Base-by-base conservation (phyloP, 257 asterid species). In the Sherardia arvensis region DNA sequence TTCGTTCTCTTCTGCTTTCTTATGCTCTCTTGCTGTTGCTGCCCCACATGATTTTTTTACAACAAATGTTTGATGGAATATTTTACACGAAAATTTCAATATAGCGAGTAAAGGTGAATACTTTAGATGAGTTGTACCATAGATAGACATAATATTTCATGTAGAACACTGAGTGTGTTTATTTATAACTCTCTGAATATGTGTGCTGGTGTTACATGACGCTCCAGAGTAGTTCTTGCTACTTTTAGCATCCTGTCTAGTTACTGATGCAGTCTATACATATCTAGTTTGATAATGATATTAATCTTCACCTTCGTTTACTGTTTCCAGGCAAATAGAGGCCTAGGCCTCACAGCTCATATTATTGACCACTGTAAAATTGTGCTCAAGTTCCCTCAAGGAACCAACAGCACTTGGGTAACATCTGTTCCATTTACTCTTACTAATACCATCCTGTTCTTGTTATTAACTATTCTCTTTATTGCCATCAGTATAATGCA, bases 361-460 rank as follows among this genome's bases (percentile, higher is more conserved):
- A 84, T 87, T 43, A 69, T 93, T 66, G 99, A 93, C 69, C 97
- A 90, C 66, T 90, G 99, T 74, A 93, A 90, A 73, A 65, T 93
- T 67, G 73, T 87, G 62, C 95, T 93, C 78, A 87, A 93, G 84
- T 93, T 93, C 71, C 97, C 99, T 17, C 48, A 77, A 76, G 97
- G 95, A 74, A 93, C 99, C 63, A 90, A 93, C 69, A 93, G 97
- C 78, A 90, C 97, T 59, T 93, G 97, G 99, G 99, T 59, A 29
- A 17, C 23, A 12, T 12, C 21, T 47, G 11, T 34, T 25, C 1
- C 9, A 33, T 33, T 66, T 59, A 21, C 61, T 12, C 30, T 25
- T 23, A 43, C 20, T 4, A 3, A 15, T 15, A 43, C 21, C 8
- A 43, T 15, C 51, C 57, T 47, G 3, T 4, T 55, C 3, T 0